Conservation (phyloP, 495 filamentous ascomycete genomes). For the Xanthoparmelia taractica region DNA sequence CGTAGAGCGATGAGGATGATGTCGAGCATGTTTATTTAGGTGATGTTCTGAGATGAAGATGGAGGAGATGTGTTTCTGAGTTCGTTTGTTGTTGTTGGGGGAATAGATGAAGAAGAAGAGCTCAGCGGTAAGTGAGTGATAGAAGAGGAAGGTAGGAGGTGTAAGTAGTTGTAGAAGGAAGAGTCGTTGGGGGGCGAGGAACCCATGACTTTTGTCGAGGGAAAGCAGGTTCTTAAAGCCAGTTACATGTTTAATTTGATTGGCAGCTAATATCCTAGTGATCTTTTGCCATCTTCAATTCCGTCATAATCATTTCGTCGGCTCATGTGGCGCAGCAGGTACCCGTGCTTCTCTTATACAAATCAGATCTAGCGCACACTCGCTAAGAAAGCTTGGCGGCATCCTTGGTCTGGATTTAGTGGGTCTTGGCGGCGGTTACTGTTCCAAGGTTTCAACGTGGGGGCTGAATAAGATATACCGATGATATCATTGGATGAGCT, state of each 20-base stretch:
- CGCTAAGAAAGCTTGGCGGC: too few species aligned
- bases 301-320: too few species aligned
- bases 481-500: too few species aligned
- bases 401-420: too few species aligned
- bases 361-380: background rate
- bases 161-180: background rate
- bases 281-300: background rate
- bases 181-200: background rate
- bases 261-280: too few species aligned
- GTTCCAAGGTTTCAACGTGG: too few species aligned
- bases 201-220: too few species aligned
- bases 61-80: too few species aligned
- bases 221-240: background rate
- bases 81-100: too few species aligned
- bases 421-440: background rate
- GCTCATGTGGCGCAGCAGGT: background rate
- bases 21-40: slow-evolving; percentile 31
- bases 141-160: background rate
- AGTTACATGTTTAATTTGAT: background rate
- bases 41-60: too few species aligned
- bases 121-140: background rate
- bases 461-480: too few species aligned
- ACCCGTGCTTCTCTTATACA: too few species aligned
- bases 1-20: slow-evolving; percentile 50
- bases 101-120: background rate